Conservation (phyloP, 225 moss, liverwort and hornwort species). For the Pseudoscleropodium purum region DNA sequence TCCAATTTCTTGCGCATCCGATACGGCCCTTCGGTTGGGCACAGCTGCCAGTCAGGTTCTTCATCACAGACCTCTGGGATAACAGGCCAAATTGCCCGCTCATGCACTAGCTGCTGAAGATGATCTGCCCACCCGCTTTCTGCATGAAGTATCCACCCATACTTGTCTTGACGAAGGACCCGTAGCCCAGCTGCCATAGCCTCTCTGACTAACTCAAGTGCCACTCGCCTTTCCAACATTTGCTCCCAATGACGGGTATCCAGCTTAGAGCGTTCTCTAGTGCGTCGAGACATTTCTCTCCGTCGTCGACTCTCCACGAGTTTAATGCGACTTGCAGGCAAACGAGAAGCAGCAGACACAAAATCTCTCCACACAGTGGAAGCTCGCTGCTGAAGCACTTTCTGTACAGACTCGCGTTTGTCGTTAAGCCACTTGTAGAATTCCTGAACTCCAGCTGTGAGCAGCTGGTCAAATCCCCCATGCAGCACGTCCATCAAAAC, state of each 20-base stretch:
- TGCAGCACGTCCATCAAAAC: conserved; percentile 62
- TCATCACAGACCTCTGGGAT: conserved; percentile 30
- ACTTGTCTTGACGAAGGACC: conserved; percentile 88
- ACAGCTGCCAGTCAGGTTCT: conserved; percentile 79
- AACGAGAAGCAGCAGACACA: conserved; percentile 49
- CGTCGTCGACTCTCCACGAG: conserved; percentile 52
- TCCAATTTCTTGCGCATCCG: conserved; percentile 65
- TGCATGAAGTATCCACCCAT: conserved; percentile 96
- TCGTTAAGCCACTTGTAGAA: conserved; percentile 62
- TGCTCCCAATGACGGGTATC: conserved; percentile 75
- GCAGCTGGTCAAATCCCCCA: conserved; percentile 65
- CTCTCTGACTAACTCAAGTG: conserved; percentile 84
- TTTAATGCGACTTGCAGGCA: conserved; percentile 54
- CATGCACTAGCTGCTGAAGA: conserved; percentile 80
- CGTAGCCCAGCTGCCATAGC: conserved; percentile 85
- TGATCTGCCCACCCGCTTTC: conserved; percentile 84
- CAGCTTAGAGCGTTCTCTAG: conserved; percentile 47
- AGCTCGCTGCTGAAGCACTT: conserved; percentile 58
- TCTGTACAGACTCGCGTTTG: conserved; percentile 35
- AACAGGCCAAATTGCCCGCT: conserved; percentile 78
- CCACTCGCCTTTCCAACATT: conserved; percentile 78
- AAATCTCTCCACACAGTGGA: conserved; percentile 58
- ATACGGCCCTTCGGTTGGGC: conserved; percentile 84
- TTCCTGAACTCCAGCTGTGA: conserved; percentile 39
- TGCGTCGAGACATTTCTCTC: conserved; percentile 68